These are phyloP conservation scores for Nothophytophthora sp. DNA, from an alignment of 352 stramenopile species.

Conservation along the genomic window DNA sequence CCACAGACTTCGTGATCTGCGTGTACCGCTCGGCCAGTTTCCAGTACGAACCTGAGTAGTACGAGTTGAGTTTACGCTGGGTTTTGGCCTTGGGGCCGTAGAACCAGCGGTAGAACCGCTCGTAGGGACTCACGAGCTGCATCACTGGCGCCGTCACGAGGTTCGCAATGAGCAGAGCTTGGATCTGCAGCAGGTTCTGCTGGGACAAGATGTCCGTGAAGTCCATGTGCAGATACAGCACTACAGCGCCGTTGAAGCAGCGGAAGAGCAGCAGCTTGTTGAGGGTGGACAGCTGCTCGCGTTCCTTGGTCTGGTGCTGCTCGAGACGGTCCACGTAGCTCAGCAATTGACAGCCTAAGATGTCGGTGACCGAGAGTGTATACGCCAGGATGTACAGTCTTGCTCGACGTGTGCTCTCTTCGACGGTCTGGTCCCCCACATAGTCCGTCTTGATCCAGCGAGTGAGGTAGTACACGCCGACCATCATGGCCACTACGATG, in stretches of 20 bases:
- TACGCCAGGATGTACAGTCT: constrained; percentile 63
- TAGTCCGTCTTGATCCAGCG: constrained; percentile 36
- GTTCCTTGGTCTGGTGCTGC: constrained; percentile 65
- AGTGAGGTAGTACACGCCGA: constrained; percentile 58
- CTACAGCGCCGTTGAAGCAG: constrained; percentile 73
- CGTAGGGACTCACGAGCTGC: constrained; percentile 58
- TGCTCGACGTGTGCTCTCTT: constrained; percentile 27
- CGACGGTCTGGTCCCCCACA: constrained; percentile 26
- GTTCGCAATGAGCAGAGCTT: constrained; percentile 77
- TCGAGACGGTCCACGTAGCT: constrained; percentile 59
- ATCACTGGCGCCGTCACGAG: constrained; percentile 67
- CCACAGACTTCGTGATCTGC: constrained; percentile 66
- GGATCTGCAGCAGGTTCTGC: constrained; percentile 72
- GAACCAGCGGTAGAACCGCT: constrained; percentile 44
- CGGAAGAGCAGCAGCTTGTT: constrained; percentile 81
- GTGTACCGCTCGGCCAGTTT: constrained; percentile 69
- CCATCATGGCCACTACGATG: constrained; percentile 49
- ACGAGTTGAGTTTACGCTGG: constrained; percentile 77
- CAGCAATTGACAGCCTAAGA: constrained; percentile 64
- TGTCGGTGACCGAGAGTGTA: constrained; percentile 48
- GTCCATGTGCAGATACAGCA: constrained; percentile 78
- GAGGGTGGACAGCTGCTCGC: constrained; percentile 73
- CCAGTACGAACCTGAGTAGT: constrained; percentile 74
- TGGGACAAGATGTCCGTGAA: constrained; percentile 67
- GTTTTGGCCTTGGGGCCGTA: constrained; percentile 57